These are phyloP conservation scores for Ustilago sp. DNA, from an alignment of 1,284 basidiomycete species.

Conservation along the genomic window DNA sequence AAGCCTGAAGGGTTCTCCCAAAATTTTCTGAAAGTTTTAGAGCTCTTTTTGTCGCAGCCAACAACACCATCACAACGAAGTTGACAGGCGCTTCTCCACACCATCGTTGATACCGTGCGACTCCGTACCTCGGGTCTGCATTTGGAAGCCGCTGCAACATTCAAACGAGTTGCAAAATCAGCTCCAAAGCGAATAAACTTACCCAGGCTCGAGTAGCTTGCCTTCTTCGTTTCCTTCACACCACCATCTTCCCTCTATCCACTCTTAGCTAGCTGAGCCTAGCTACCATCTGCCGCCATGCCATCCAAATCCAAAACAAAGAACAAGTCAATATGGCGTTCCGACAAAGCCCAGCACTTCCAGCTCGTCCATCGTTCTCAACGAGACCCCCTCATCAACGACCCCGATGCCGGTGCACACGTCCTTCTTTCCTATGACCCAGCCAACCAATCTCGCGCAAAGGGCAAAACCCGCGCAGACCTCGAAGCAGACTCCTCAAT, in stretches of 20 bases:
- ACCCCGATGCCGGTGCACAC: conserved; percentile 87
- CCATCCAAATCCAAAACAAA: conserved; percentile 56
- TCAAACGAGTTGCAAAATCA: background rate
- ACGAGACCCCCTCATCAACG: conserved; percentile 93
- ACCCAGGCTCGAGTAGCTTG: background rate
- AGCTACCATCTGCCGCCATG: conserved; percentile 29
- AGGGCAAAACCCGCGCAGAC: conserved; percentile 83
- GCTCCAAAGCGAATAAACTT: background rate
- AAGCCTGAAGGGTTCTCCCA: conserved; percentile 18
- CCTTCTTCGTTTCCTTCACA: background rate
- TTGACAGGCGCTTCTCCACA: background rate
- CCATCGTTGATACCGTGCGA: background rate
- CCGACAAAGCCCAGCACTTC: conserved; percentile 88
- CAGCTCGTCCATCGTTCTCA: conserved; percentile 97
- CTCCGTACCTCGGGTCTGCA: background rate
- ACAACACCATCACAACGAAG: background rate
- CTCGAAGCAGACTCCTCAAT: conserved; percentile 75
- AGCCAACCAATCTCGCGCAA: conserved; percentile 59
- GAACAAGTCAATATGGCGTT: conserved; percentile 81
- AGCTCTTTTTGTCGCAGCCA: conserved; percentile 1
- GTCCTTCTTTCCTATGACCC: conserved; percentile 86
- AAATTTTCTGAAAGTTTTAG: conserved; percentile 31
- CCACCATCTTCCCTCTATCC: background rate
- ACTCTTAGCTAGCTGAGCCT: background rate
- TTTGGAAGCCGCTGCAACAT: background rate